phyloP scores from a whole-genome alignment of 768 basidiomycete genomes.

The Flagelloscypha sp. region DNA sequence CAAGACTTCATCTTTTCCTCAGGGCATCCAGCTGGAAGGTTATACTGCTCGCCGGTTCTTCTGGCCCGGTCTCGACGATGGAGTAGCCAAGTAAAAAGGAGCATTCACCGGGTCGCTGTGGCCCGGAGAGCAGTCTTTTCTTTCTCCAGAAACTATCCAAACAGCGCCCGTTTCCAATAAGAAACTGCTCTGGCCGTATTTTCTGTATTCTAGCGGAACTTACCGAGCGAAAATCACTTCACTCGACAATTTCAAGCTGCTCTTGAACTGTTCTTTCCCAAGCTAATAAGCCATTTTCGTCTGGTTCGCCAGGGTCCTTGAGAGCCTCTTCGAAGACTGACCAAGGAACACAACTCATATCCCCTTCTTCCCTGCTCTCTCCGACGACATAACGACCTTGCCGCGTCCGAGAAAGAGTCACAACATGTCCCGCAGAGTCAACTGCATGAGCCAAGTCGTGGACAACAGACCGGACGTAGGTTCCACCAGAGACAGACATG shows the following conservation, averaged over 20 bases:
- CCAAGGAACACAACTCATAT: constrained; percentile 64
- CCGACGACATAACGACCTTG: constrained; percentile 74
- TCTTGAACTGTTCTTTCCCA: constrained; percentile 84
- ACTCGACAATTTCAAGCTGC: constrained; percentile 50
- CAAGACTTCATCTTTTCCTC: too few species aligned
- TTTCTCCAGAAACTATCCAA: too few species aligned
- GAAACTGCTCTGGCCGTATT: too few species aligned
- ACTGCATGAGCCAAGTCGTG: constrained; percentile 85
- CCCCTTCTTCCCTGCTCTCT: constrained; percentile 37
- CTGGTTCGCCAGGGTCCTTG: constrained; percentile 41
- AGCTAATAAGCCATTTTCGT: constrained; percentile 57
- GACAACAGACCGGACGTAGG: constrained; percentile 92
- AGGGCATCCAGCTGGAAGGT: too few species aligned
- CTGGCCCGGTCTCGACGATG: too few species aligned
- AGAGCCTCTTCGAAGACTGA: constrained; percentile 58
- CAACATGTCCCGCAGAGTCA: constrained; percentile 88
- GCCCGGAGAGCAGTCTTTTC: too few species aligned
- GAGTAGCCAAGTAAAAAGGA: too few species aligned
- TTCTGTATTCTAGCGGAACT: too few species aligned
- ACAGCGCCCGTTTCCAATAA: too few species aligned
- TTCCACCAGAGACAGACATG: constrained; percentile 94
- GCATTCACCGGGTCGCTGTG: too few species aligned
- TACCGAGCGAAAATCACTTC: too few species aligned
- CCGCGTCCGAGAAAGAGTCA: constrained; percentile 78
- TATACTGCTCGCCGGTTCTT: too few species aligned